Evolutionary conservation across 2,329 filamentous ascomycete species (phyloP), one percentile per base, ranked within the genome.

Genomic region (Huntiella omanensis): DNA sequence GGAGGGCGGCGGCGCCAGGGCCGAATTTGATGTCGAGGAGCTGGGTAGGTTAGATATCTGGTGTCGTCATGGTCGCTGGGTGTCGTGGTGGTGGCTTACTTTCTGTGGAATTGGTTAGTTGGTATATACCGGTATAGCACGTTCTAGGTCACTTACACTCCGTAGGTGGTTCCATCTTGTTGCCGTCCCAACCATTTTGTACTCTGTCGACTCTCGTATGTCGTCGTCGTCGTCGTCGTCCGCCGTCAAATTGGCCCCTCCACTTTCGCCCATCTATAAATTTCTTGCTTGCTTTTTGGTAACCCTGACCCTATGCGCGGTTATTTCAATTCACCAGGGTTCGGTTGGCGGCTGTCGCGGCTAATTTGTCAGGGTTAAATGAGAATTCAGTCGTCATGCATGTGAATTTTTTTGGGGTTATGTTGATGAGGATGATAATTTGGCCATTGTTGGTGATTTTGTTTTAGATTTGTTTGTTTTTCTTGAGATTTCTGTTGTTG

Each of bases 1-100:
- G 85, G 17, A 98, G 69, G 53, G 84, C 67, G 15, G 83, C 80
- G 38, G 91, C 86, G 48, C 88, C 91, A 28, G 83, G 79, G 49
- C 88, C 91, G 59, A 81, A 69, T 59, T 80, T 77, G 62, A 96
- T 68, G 57, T 70, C 67, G 52, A 91, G 70, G 44, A 92, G 67
- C 81, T 91, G 59, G 15, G 11, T 46, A 7, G 40, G 19, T 13
- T 34, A 16, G 17, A 33, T 35, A 32, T 36, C 22, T 3, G 22
- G 22, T 28, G 22, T 28, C 22, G 22, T 28, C 22, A 28, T 28
- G 1, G 22, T 28, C 3, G 22, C 6, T 28, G 6, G 6, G 1
- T 8, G 22, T 10, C 7, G 22, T 28, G 2, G 22, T 28, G 6
- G 34, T 5, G 2, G 6, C 34, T 36, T 16, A 36, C 34, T 36